Base-by-base conservation (phyloP, 345 rosid genomes). In the Lagerstroemia speciosa region DNA sequence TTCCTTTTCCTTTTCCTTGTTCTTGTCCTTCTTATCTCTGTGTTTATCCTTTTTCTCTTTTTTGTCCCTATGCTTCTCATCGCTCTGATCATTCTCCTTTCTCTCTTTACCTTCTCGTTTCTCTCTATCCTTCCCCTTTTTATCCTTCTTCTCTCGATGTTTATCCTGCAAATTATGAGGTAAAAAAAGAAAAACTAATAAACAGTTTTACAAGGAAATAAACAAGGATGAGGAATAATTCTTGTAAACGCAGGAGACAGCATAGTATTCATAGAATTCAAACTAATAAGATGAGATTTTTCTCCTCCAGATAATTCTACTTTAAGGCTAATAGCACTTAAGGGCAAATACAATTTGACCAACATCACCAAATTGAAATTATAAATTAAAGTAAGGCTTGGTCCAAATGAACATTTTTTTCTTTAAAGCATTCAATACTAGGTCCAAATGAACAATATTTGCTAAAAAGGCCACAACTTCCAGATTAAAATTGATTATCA, bases 11-110 rank as follows among this genome's bases (percentile, higher is more conserved):
- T 69, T 71, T 19, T 78, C 76, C 74, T 78, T 67, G 50, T 66
- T 70, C 70, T 3, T 41, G 46, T 41, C 46, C 16, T 41, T 41
- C 71, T 67, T 74, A 32, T 64, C 77, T 27, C 70, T 74, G 57
- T 64, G 53, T 52, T 55, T 74, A 48, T 74, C 69, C 64, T 78
- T 83, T 65, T 77, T 78, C 66, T 81, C 85, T 76, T 80, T 85
- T 76, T 75, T 81, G 66, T 81, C 84, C 80, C 76, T 78, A 55
- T 76, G 76, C 73, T 81, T 85, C 71, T 75, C 87, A 71, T 85
- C 82, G 62, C 77, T 75, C 72, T 73, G 78, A 52, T 83, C 85
- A 66, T 78, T 81, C 57, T 76, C 89, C 67, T 41, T 79, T 71
- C 72, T 81, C 34, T 78, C 87, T 80, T 79, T 85, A 37, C 78